phyloP scores from a whole-genome alignment of 805 yeast species.

The Candida pseudoglaebosa region DNA sequence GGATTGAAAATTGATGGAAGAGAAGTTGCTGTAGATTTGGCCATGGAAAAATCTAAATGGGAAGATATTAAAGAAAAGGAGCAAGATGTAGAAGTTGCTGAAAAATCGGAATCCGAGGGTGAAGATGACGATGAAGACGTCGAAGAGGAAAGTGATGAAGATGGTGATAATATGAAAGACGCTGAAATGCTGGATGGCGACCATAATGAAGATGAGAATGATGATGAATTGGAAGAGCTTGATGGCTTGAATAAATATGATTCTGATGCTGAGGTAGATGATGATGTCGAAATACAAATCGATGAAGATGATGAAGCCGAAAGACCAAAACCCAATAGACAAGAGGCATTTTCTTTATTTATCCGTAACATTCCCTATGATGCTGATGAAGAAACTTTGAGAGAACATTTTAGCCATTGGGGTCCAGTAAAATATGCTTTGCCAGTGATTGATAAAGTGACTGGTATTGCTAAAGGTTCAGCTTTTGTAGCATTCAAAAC shows the following conservation, averaged over 20 bases:
- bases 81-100: constrained; percentile 32
- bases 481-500: constrained; percentile 86
- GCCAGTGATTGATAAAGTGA: constrained; percentile 82
- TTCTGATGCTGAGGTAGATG: constrained; percentile 30
- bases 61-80: constrained; percentile 44
- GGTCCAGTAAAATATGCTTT: constrained; percentile 91
- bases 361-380: constrained; percentile 94
- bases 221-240: constrained; percentile 25
- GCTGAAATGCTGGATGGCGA: constrained; percentile 30
- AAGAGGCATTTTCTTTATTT: constrained; percentile 71
- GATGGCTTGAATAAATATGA: constrained; percentile 28
- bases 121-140: constrained; percentile 38
- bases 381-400: constrained; percentile 75
- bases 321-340: constrained; percentile 49
- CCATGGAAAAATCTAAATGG: constrained; percentile 87
- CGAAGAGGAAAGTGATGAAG: constrained; percentile 32
- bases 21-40: constrained; percentile 90
- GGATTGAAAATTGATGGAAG: constrained; percentile 85
- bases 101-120: constrained; percentile 34
- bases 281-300: constrained; percentile 22
- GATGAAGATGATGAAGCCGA: constrained; percentile 23
- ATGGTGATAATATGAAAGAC: constrained; percentile 27
- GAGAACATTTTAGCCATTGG: constrained; percentile 74
- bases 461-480: constrained; percentile 88
- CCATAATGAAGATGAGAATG: constrained; percentile 27